phyloP scores from a whole-genome alignment of 345 rosid genomes.

The Gossypium herbaceum region DNA sequence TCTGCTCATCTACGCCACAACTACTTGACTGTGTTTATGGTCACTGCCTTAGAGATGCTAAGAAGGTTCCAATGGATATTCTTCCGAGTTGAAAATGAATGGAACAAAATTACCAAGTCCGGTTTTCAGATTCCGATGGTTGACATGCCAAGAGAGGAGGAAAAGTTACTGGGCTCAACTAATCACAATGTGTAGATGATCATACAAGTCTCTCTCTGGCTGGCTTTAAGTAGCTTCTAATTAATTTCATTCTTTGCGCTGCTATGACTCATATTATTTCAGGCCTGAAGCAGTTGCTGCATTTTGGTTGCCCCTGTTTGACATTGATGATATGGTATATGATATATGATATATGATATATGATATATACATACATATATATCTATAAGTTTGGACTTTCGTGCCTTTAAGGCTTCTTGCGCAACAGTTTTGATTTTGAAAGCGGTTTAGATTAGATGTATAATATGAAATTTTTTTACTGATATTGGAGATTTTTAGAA shows the following conservation, averaged over 20 bases:
- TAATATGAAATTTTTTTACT: not conserved
- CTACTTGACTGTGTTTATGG: slow-evolving; percentile 64
- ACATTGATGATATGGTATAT: not conserved
- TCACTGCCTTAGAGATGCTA: slow-evolving; percentile 69
- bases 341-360: not conserved
- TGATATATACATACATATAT: not conserved
- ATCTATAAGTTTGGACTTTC: not conserved
- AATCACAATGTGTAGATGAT: slow-evolving; percentile 53
- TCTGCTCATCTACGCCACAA: slow-evolving; percentile 96
- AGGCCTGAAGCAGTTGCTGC: not conserved
- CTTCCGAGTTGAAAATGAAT: slow-evolving; percentile 96
- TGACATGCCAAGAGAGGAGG: slow-evolving; percentile 65
- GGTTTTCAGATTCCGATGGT: slow-evolving; percentile 42
- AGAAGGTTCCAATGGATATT: slow-evolving; percentile 91
- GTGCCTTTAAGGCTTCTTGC: not conserved
- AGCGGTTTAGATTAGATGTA: not conserved
- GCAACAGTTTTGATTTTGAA: slow-evolving; percentile 10
- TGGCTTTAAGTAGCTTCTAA: slow-evolving; percentile 13
- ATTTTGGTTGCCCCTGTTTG: slow-evolving; percentile 2
- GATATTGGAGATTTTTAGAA: not conserved
- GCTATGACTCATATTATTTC: not conserved
- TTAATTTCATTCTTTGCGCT: slow-evolving; percentile 25
- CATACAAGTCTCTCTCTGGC: slow-evolving; percentile 1
- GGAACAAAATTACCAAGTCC: slow-evolving; percentile 86
- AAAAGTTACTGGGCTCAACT: slow-evolving; percentile 56